Percentiles rank a stretch among this genome's conserved stretches.
Evolutionary conservation across 179 eudicot genomes (phyloP).

Genomic region (Dionaea muscipula): DNA sequence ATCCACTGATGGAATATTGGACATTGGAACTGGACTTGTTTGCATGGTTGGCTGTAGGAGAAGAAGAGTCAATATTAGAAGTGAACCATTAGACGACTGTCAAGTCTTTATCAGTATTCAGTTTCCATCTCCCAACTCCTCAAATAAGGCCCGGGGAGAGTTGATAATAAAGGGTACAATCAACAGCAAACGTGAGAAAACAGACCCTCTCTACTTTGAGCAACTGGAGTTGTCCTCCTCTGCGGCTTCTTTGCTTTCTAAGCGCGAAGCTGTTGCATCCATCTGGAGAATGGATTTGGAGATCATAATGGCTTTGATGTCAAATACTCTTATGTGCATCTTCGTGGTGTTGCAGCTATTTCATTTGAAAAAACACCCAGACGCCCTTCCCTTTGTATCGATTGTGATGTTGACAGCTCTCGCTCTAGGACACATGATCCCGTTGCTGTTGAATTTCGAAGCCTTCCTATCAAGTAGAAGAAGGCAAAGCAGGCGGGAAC

Average conservation of each 20-base stretch:
- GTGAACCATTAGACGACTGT: slow-evolving; percentile 33
- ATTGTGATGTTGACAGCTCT: slow-evolving; percentile 57
- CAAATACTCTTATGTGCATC: slow-evolving; percentile 67
- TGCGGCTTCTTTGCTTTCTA: slow-evolving; percentile 41
- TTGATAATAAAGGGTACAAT: slow-evolving; percentile 51
- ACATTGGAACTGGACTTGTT: slow-evolving; percentile 42
- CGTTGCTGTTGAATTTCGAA: slow-evolving; percentile 69
- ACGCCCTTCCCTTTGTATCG: slow-evolving; percentile 55
- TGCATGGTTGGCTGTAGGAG: slow-evolving; percentile 80
- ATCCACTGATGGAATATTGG: slow-evolving; percentile 72
- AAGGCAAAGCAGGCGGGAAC: no score
- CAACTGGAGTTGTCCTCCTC: slow-evolving; percentile 35
- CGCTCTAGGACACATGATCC: slow-evolving; percentile 69
- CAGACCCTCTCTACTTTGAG: slow-evolving; percentile 59
- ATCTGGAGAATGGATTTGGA: slow-evolving; percentile 90
- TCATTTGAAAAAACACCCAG: slow-evolving; percentile 49
- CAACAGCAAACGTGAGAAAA: slow-evolving; percentile 49
- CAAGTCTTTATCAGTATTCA: slow-evolving; percentile 43
- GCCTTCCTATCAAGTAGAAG: slow-evolving; percentile 49
- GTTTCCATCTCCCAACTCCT: slow-evolving; percentile 38
- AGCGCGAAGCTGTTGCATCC: slow-evolving; percentile 31
- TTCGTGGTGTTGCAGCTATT: slow-evolving; percentile 65
- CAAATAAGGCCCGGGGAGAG: slow-evolving; percentile 21
- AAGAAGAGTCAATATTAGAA: slow-evolving; percentile 16
- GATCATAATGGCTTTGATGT: slow-evolving; percentile 64